A percentile compares a stretch with the other conserved stretches of the same genome.
These are phyloP conservation scores for Phialocephala subalpina DNA, from an alignment of 2,329 filamentous ascomycete genomes.

Conservation along the genomic window DNA sequence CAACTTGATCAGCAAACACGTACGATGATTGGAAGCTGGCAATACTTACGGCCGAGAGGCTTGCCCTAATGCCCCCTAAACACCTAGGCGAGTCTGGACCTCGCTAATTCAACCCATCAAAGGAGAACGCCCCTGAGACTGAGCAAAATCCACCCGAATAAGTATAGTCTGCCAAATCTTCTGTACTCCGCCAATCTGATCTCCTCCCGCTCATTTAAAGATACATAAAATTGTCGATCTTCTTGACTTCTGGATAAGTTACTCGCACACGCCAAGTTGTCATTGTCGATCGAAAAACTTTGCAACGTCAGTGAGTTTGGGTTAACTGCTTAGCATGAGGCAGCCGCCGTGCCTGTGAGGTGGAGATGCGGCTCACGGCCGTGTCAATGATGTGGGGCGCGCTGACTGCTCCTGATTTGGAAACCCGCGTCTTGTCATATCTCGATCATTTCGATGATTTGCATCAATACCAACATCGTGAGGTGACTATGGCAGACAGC, in stretches of 20 bases:
- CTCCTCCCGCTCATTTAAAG: neutral
- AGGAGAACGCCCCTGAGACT: neutral
- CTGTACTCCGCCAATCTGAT: neutral
- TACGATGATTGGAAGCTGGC: neutral
- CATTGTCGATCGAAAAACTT: slow-evolving; percentile 1
- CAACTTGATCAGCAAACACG: neutral
- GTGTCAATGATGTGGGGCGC: neutral
- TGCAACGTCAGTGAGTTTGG: neutral
- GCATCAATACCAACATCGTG: neutral
- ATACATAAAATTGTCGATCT: neutral
- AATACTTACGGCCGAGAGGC: neutral
- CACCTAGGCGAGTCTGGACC: neutral
- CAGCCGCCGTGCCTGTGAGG: neutral
- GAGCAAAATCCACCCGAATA: slow-evolving; percentile 19
- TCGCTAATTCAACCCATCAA: neutral
- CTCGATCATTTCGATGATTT: neutral
- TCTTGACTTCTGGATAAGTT: neutral
- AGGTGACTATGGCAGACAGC: neutral
- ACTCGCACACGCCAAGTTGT: slow-evolving; percentile 3
- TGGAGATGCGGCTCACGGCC: neutral
- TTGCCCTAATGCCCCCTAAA: neutral
- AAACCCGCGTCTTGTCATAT: neutral
- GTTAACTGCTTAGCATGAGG: neutral
- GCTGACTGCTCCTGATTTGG: neutral
- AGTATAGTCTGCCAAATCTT: slow-evolving; percentile 5